Evolutionary conservation across 2,329 filamentous ascomycete species (phyloP), one percentile per base, ranked within the genome.

Genomic region (Xylaria digitata): DNA sequence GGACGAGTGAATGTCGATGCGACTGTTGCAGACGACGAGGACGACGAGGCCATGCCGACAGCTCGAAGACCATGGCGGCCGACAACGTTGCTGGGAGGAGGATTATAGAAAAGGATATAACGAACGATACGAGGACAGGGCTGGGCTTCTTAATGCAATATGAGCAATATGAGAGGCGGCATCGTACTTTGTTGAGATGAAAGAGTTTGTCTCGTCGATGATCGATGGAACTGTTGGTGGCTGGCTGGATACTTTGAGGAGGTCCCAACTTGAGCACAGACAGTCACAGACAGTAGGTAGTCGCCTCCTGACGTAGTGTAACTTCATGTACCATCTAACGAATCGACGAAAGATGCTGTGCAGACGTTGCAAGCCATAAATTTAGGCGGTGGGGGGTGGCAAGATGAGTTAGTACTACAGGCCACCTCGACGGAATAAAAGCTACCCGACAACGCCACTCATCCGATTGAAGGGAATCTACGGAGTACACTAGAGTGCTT

Each of bases 1-100:
- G 84, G 83, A 72, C 87, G 82, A 61, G 84, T 84, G 64, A 89
- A 79, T 72, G 82, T 84, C 76, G 87, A 86, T 78, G 83, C 81
- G 76, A 84, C 82, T 67, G 81, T 81, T 76, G 84, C 82, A 65
- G 82, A 75, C 52, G 73, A 71, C 61, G 26, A n/a, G n/a, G n/a
- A 26, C 26, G 71, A 71, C 45, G 82, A 82, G 78, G 82, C 84
- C 84, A 85, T 86, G 73, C 78, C 71, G 73, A 62, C 19, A 67
- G 67, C 60, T 59, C 62, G 63, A 55, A 21, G 72, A 66, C 73
- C 76, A 78, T 78, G 65, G 73, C 75, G 71, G 65, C 72, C 55
- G 50, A 63, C 50, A 23, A 40, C 42, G 40, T 32, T 21, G 43
- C 34, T 23, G 48, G 30, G 21, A 37, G 21, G 9, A 23, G 17